Base-by-base conservation (phyloP, 257 asterid species). In the Asclepias syriaca region DNA sequence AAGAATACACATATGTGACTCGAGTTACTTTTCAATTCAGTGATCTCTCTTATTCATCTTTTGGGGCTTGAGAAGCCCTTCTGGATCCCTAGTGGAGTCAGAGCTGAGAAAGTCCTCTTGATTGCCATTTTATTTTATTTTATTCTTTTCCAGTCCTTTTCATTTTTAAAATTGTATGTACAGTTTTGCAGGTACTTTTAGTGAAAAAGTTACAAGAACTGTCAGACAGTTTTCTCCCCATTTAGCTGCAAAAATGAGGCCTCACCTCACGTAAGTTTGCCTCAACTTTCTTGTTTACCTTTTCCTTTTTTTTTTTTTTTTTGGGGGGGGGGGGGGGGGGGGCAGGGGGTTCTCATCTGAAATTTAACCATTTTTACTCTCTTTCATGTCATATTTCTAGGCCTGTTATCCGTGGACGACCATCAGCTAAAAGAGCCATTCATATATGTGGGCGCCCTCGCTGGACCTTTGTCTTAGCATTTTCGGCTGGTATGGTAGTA, bases 391-490 rank as follows among this genome's bases (percentile, higher is more conserved):
- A 79, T 77, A 72, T 65, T 75, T 74, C 69, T 71, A 94, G 98
- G 80, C 97, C 98, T 75, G 98, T 94, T 80, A 88, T 93, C 77
- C 96, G 98, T 68, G 98, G 98, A 75, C 96, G 96, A 63, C 98
- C 98, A 73, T 94, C 97, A 75, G 74, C 88, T 27, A 94, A 88
- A 77, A 88, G 98, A 81, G 79, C 88, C 46, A 84, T 94, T 82
- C 83, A 83, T 80, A 85, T 94, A 68, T 94, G 98, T 80, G 98
- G 98, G 69, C 86, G 86, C 75, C 98, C 98, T 79, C 92, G 97
- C 65, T 93, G 96, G 96, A 85, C 87, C 68, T 88, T 93, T 88
- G 93, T 88, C 77, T 73, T 87, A 68, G 75, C 82, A 72, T 89
- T 77, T 82, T 82, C 96, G 50, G 61, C 76, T 65, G 90, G 96